A percentile compares a stretch with the other conserved stretches of the same genome.
These are phyloP conservation scores for Pulveroboletus sp. DNA, from an alignment of 1,284 basidiomycete species.

Conservation along the genomic window DNA sequence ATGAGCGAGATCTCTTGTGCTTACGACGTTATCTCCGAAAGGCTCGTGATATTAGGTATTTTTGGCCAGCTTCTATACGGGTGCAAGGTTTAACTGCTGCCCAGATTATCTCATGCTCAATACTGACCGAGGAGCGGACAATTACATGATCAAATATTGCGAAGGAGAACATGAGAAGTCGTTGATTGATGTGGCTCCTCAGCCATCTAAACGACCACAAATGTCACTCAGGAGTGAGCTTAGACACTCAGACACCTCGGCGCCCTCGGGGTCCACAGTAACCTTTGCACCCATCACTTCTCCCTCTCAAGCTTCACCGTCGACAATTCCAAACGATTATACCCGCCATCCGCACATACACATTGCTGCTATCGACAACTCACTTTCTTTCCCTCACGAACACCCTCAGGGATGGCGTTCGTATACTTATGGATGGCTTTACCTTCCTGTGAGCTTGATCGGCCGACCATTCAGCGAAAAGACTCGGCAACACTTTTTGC, in stretches of 20 bases:
- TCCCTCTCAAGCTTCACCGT: slow-evolving; percentile 37
- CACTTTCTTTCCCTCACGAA: slow-evolving; percentile 86
- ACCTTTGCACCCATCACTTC: slow-evolving; percentile 39
- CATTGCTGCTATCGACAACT: slow-evolving; percentile 92
- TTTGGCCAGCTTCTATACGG: background rate
- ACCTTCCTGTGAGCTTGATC: slow-evolving; percentile 83
- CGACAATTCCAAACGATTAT: slow-evolving; percentile 43
- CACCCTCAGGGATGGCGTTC: slow-evolving; percentile 89
- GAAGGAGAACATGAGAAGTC: slow-evolving; percentile 73
- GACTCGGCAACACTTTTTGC: slow-evolving; percentile 81
- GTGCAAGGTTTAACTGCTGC: slow-evolving; percentile 1
- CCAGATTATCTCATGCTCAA: slow-evolving; percentile 88
- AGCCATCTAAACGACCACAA: slow-evolving; percentile 58
- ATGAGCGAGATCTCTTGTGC: background rate
- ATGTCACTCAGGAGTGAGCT: slow-evolving; percentile 75
- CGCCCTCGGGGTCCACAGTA: slow-evolving; percentile 42
- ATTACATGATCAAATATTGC: slow-evolving; percentile 88
- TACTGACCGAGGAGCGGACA: slow-evolving; percentile 82
- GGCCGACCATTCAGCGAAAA: slow-evolving; percentile 82
- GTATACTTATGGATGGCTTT: slow-evolving; percentile 92
- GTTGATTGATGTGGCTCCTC: slow-evolving; percentile 75
- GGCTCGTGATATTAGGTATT: slow-evolving; percentile 78
- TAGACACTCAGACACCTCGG: slow-evolving; percentile 46
- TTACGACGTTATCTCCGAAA: slow-evolving; percentile 33
- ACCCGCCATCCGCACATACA: slow-evolving; percentile 65